Evolutionary conservation across 176 grass and related monocot species (phyloP), one percentile per base, ranked within the genome.

Genomic region (Aechmea fasciata): DNA sequence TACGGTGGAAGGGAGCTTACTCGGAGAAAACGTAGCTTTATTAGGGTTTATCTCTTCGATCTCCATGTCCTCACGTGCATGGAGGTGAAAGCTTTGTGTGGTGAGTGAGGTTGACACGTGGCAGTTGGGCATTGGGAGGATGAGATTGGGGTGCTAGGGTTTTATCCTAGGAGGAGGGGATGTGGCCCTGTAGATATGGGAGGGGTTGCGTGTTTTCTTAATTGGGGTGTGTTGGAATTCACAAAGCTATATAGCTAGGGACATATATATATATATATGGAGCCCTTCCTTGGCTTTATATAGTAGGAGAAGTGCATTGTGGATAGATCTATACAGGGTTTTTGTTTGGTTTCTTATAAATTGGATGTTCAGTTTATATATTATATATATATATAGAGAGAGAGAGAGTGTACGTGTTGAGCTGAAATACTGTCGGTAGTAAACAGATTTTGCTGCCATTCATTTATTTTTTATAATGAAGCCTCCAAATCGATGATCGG

Each of bases 91-190:
- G 3, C 23, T 9, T 66, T 67, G 65, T 67, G 15, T n/a, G 65
- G 65, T 67, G 65, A 41, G 65, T 47, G 41, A 2, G 65, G 33
- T 47, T 48, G 65, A 11, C 65, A 67, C 65, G 65, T 67, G 65
- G 65, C 65, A 17, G 12, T 5, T n/a, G 14, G 13, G 12, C 13
- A 41, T 66, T 66, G 33, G 65, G 25, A 9, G 29, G 6, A 3
- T 48, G 65, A 67, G 65, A 33, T 47, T 67, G 29, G 29, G 15
- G 65, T 20, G 65, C 41, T 67, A 48, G 41, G 15, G 65, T n/a
- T 67, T 48, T 67, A 20, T 19, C 65, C 3, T 49, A n/a, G 64
- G 13, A 67, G 3, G 1, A 15, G 11, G 54, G 54, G 54, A 17
- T 8, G 14, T 14, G 54, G 55, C 8, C 19, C 19, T 59, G 55